Evolutionary conservation across 352 stramenopile species (phyloP), one percentile per base, ranked within the genome.

Genomic region (Thalassiosira oceanica): DNA sequence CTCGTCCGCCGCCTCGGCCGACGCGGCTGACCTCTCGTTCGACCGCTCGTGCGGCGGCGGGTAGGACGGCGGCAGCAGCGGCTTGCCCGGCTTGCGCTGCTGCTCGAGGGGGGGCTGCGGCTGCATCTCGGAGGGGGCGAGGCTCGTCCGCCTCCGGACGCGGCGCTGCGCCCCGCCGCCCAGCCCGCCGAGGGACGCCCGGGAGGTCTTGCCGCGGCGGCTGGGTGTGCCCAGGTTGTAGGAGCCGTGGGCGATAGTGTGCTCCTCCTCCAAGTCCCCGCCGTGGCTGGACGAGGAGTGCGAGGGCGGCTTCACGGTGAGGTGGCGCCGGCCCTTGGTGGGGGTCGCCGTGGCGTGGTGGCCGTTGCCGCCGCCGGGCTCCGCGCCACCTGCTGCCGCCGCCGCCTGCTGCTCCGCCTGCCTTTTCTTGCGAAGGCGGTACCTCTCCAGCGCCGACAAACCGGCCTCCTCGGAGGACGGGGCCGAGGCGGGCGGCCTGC

Each of bases 1-100:
- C 15, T 50, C 13, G 6, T 35, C n/a, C 37, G 0, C 13, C 1
- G 42, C 49, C 33, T 6, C 49, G 39, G 11, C 24, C 2, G 2
- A n/a, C 10, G 16, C 5, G 13, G 13, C 5, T n/a, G 31, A 39
- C 31, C 31, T 8, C 13, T 46, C 37, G 37, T 5, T 20, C 37
- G 37, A 46, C 7, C 37, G 16, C 37, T 2, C 21, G 5, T 2
- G 26, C 13, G 41, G 29, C 15, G 49, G 18, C 13, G 56, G 44
- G 55, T 76, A 76, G 2, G 65, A 63, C 16, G 65, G 65, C 27
- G 65, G 65, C n/a, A 76, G 26, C 28, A 69, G 20, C 10, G 46
- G 35, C 10, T 37, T 31, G 15, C 44, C 57, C 4, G 31, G 8
- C 42, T 53, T 66, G 11, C 44, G 43, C 27, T 26, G 2, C 53